These are phyloP conservation scores for Saccharomycopsis sp. DNA, from an alignment of 805 yeast species.

Conservation along the genomic window DNA sequence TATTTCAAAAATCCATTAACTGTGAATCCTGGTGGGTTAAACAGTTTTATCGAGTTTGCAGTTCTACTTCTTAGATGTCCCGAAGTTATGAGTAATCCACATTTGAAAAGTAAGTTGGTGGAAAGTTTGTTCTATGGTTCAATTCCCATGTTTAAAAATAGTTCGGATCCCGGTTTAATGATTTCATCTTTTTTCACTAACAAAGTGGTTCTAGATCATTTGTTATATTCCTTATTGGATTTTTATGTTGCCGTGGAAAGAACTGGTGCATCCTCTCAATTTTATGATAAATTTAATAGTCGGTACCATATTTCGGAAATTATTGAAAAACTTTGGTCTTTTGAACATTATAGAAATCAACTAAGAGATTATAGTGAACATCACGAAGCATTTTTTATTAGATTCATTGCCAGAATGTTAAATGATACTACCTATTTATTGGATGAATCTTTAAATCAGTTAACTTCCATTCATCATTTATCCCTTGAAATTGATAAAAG, in stretches of 20 bases:
- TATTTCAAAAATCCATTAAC: slow-evolving; percentile 49
- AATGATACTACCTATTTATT: slow-evolving; percentile 87
- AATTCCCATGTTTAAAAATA: slow-evolving; percentile 37
- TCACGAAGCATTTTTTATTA: slow-evolving; percentile 75
- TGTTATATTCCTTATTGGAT: slow-evolving; percentile 76
- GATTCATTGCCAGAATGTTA: slow-evolving; percentile 89
- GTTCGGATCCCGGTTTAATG: slow-evolving; percentile 63
- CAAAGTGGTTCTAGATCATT: slow-evolving; percentile 47
- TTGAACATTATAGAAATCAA: slow-evolving; percentile 56
- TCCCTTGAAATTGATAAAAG: slow-evolving; percentile 56
- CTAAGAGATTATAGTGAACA: slow-evolving; percentile 55
- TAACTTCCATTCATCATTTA: slow-evolving; percentile 65
- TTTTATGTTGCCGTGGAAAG: slow-evolving; percentile 92
- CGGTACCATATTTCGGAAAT: slow-evolving; percentile 80
- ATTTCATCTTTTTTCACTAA: slow-evolving; percentile 54
- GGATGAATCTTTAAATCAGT: slow-evolving; percentile 80
- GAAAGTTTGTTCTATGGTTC: slow-evolving; percentile 75
- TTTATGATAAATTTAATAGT: slow-evolving; percentile 89
- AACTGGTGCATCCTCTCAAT: slow-evolving; percentile 91
- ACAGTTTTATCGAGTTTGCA: slow-evolving; percentile 56
- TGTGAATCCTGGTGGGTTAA: slow-evolving; percentile 36
- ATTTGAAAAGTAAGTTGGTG: slow-evolving; percentile 74
- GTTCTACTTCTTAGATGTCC: slow-evolving; percentile 75
- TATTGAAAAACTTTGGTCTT: slow-evolving; percentile 74
- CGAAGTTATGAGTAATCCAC: slow-evolving; percentile 82